Conservation (phyloP, 345 rosid genomes). For the Pistacia integerrima region DNA sequence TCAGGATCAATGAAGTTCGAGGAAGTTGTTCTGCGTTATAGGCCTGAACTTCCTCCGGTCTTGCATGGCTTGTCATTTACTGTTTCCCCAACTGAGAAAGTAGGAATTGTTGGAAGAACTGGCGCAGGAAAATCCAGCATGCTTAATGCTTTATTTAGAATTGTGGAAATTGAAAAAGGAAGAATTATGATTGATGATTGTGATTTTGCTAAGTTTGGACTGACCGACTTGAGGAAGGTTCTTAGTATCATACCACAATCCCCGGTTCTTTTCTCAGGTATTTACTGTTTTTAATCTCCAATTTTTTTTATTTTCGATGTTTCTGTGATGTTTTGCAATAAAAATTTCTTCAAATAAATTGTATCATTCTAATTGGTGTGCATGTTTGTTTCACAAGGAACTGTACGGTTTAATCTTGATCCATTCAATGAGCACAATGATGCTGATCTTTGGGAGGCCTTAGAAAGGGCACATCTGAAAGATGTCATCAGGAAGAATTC, state of each 20-base stretch:
- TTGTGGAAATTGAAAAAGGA: constrained; percentile 84
- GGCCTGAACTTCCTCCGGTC: constrained; percentile 93
- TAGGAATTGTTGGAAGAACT: constrained; percentile 97
- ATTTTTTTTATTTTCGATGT: not conserved
- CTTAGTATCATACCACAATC: constrained; percentile 92
- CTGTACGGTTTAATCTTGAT: constrained; percentile 88
- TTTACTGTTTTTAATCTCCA: not conserved
- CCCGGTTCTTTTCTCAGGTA: constrained; percentile 97
- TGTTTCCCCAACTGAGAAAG: constrained; percentile 70
- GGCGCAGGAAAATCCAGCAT: constrained; percentile 97
- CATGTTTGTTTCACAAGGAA: constrained; percentile 46
- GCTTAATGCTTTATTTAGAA: constrained; percentile 90
- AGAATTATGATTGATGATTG: constrained; percentile 69
- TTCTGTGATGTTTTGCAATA: not conserved
- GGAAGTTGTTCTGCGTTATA: constrained; percentile 79
- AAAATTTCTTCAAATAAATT: not conserved
- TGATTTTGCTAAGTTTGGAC: constrained; percentile 66
- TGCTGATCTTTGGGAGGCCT: constrained; percentile 92
- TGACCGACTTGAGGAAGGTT: constrained; percentile 73
- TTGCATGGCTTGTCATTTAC: constrained; percentile 71
- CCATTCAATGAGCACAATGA: constrained; percentile 88
- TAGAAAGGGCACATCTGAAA: constrained; percentile 83
- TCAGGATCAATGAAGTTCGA: constrained; percentile 73
- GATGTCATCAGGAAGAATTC: constrained; percentile 73
- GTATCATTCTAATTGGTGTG: constrained; percentile 9